Evolutionary conservation across 768 basidiomycete species (phyloP), one percentile per base, ranked within the genome.

Genomic region (Lyophyllum semitale): DNA sequence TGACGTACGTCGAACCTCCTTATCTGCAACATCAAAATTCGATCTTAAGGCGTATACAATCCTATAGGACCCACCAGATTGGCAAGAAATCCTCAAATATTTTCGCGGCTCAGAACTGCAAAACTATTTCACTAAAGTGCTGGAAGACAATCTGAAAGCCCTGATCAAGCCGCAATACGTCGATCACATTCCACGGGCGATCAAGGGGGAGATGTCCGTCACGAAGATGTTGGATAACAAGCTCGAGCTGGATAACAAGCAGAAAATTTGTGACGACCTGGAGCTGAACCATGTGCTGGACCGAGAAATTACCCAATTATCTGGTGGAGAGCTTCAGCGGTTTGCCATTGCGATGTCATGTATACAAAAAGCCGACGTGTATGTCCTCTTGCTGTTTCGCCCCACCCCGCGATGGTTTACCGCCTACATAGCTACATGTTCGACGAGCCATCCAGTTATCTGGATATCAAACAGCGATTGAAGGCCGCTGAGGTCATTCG

Each of bases 141-240:
- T 99, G 18, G 97, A 98, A 73, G 97, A 99, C 73, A 95, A 99
- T 67, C 78, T 98, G 68, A 98, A 98, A 77, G 95, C 97, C 1
- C 84, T 99, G 58, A 98, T 98, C 71, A 99, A 99, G 74, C 97
- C 97, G 1, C 97, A 99, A 83, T 99, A 99, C 69, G 97, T 99
- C 60, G 97, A 99, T 70, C 95, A 98, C 71, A 98, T 99, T 65
- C 97, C 97, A 4, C 85, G 89, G 40, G 93, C 94, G 37, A 92
- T 99, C 80, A 96, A 98, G 73, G 94, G 89, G 51, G 79, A 76
- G 45, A 82, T 92, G 80, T 89, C 88, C 2, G 95, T 99, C 25
- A 77, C 80, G 6, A 79, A 93, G 66, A 98, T 99, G 96, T 84
- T 99, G 57, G 89, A 95, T 65, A 84, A 84, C 26, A 98, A 98